A percentile compares a stretch with the other conserved stretches of the same genome.
Conservation (phyloP, 257 asterid species). For the Nicotiana sylvestris region DNA sequence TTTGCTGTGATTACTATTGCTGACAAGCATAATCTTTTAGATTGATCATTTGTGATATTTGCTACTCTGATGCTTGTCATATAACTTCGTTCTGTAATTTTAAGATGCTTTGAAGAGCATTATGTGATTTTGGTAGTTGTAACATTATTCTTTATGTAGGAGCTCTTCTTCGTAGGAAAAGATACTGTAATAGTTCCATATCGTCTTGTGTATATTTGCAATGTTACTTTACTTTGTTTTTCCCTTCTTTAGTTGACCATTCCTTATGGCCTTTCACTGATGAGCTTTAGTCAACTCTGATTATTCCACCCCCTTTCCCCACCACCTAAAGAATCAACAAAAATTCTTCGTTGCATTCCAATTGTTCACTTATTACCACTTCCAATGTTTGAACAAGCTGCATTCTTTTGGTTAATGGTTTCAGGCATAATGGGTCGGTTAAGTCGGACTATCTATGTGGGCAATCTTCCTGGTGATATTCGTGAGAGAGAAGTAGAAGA, state of each 20-base stretch:
- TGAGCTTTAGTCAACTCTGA: background rate
- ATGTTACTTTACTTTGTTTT: background rate
- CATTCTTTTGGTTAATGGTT: constrained; percentile 4
- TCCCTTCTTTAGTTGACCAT: background rate
- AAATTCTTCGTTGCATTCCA: background rate
- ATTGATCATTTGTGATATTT: background rate
- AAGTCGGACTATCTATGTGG: constrained; percentile 70
- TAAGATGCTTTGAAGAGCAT: background rate
- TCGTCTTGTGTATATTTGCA: background rate
- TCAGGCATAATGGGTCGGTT: constrained; percentile 58
- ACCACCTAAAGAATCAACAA: background rate
- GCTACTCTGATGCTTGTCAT: background rate
- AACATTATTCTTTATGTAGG: background rate
- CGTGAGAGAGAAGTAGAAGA: constrained; percentile 79
- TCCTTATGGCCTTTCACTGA: background rate
- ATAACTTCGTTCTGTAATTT: background rate
- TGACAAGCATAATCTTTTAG: background rate
- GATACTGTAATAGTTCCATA: background rate
- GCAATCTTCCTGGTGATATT: constrained; percentile 78
- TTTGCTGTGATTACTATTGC: background rate
- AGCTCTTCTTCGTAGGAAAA: background rate
- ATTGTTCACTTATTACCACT: background rate
- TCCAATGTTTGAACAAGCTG: background rate
- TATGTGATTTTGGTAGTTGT: constrained; percentile 6
- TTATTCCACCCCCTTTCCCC: background rate